phyloP scores from a whole-genome alignment of 2,329 filamentous ascomycete species.

The Nectriaceae sp. region DNA sequence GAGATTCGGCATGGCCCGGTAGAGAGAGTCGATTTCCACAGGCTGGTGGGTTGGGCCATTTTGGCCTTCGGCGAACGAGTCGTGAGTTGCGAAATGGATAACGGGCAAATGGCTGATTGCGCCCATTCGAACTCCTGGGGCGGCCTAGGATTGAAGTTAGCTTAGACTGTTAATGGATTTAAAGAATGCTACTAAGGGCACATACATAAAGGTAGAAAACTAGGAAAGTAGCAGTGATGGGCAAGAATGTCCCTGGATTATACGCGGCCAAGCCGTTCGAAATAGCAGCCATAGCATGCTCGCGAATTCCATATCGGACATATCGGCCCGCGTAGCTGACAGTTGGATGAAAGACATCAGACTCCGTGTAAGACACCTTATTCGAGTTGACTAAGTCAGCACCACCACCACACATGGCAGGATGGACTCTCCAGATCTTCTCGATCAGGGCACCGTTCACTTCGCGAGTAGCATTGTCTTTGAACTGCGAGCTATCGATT shows the following conservation, averaged over 20 bases:
- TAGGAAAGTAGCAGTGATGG: slow-evolving; percentile 57
- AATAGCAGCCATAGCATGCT: slow-evolving; percentile 52
- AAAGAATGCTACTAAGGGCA: background rate
- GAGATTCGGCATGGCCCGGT: slow-evolving; percentile 56
- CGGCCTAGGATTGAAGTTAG: slow-evolving; percentile 3
- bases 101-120: slow-evolving; percentile 50
- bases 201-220: slow-evolving; percentile 52
- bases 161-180: background rate
- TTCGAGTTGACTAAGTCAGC: slow-evolving; percentile 48
- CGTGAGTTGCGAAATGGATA: slow-evolving; percentile 56
- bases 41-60: slow-evolving; percentile 60
- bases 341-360: slow-evolving; percentile 27
- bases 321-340: slow-evolving; percentile 38
- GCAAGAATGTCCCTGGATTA: slow-evolving; percentile 49
- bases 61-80: slow-evolving; percentile 55
- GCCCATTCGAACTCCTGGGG: slow-evolving; percentile 50
- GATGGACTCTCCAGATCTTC: slow-evolving; percentile 20
- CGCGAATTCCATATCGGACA: slow-evolving; percentile 51
- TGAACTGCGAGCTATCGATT: slow-evolving; percentile 13
- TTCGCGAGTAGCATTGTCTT: slow-evolving; percentile 35
- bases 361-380: slow-evolving; percentile 43
- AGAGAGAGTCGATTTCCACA: slow-evolving; percentile 51
- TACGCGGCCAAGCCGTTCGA: slow-evolving; percentile 49
- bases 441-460: slow-evolving; percentile 34
- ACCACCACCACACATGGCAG: slow-evolving; percentile 30